Conservation (phyloP, 202 grass and related monocot species). For the Elaeis oleifera region DNA sequence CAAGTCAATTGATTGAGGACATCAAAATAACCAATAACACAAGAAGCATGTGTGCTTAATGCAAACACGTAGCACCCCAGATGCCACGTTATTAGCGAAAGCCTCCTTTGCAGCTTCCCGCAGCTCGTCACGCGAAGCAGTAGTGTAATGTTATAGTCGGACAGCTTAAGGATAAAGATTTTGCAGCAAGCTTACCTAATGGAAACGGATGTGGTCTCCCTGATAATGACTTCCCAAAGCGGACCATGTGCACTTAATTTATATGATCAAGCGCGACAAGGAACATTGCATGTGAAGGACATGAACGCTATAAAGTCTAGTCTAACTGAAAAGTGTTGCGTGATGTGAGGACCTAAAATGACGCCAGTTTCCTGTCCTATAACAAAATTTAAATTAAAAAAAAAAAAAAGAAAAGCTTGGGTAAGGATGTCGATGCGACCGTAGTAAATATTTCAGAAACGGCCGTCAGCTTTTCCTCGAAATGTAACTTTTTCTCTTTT, state of each 20-base stretch:
- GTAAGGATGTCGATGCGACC: conserved; percentile 32
- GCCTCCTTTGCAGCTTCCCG: conserved; percentile 34
- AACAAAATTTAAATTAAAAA: too few relatives aligned
- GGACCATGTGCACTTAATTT: too few relatives aligned
- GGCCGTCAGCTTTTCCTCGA: not conserved
- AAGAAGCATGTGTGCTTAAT: conserved; percentile 26
- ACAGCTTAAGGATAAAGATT: conserved; percentile 27
- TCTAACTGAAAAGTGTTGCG: too few relatives aligned
- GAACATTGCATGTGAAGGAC: too few relatives aligned
- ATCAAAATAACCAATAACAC: too few relatives aligned
- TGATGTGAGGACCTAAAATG: too few relatives aligned
- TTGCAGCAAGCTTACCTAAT: conserved; percentile 33
- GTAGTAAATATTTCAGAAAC: not conserved
- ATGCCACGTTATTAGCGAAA: conserved; percentile 18
- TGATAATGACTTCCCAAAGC: conserved; percentile 22
- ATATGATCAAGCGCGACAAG: too few relatives aligned
- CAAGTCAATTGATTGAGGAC: too few relatives aligned
- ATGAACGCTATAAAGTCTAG: too few relatives aligned
- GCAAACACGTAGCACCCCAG: conserved; percentile 18
- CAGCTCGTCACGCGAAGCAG: conserved; percentile 32
- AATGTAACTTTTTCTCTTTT: too few relatives aligned
- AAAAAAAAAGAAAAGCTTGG: too few relatives aligned
- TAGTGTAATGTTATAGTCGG: conserved; percentile 17
- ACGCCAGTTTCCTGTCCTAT: too few relatives aligned
- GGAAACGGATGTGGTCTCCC: conserved; percentile 36